phyloP scores from a whole-genome alignment of 176 grass and related monocot species.

The Areca catechu region DNA sequence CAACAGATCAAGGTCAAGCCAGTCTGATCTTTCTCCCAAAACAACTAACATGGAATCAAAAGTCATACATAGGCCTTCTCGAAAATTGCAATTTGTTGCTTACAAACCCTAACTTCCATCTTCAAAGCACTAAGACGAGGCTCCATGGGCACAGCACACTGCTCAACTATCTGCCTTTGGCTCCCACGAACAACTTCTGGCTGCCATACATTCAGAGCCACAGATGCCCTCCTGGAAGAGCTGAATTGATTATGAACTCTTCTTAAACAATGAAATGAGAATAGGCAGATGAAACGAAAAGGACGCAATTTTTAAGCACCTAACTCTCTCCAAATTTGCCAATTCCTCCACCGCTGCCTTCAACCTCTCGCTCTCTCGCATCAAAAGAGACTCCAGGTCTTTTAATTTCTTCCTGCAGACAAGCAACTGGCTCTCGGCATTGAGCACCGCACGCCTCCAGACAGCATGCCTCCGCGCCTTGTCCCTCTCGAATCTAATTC shows the following conservation, averaged over 20 bases:
- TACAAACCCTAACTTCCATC: conserved; percentile 96
- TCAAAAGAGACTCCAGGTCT: conserved; percentile 36
- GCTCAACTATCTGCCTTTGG: conserved; percentile 89
- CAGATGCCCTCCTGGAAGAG: conserved; percentile 61
- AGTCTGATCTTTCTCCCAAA: conserved; percentile 7
- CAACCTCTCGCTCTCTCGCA: conserved; percentile 41
- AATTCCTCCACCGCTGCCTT: conserved; percentile 40
- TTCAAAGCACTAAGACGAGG: conserved; percentile 54
- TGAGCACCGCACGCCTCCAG: conserved; percentile 39
- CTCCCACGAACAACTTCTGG: conserved; percentile 73
- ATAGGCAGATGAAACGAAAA: conserved; percentile 5
- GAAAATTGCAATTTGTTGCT: conserved; percentile 74
- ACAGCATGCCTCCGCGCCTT: conserved; percentile 39
- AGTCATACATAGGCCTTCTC: conserved; percentile 73
- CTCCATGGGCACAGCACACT: conserved; percentile 73
- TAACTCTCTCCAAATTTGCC: conserved; percentile 50
- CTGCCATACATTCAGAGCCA: conserved; percentile 93
- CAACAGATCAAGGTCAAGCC: conserved; percentile 23
- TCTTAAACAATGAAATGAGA: neutral
- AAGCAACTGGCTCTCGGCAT: conserved; percentile 44
- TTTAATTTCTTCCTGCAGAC: conserved; percentile 37
- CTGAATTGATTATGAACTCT: conserved; percentile 4
- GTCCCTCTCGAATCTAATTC: conserved; percentile 71
- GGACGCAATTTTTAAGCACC: conserved; percentile 24
- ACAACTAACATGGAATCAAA: conserved; percentile 12